Percentiles rank a stretch among this genome's conserved stretches.
Evolutionary conservation across 2,329 filamentous ascomycete genomes (phyloP).

Genomic region (Alternaria rosae): DNA sequence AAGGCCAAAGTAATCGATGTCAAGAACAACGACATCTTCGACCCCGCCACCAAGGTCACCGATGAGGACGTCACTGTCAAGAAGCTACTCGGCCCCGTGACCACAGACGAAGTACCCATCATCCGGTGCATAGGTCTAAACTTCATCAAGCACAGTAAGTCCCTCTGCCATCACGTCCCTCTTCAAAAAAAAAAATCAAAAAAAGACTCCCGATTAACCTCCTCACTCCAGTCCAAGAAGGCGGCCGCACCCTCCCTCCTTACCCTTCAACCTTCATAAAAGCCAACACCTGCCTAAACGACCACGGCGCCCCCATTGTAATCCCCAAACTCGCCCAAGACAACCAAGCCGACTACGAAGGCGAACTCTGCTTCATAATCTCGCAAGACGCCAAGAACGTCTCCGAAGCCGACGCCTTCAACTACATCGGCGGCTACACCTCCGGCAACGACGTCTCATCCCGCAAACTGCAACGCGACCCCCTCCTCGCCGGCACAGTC

Average conservation of each 20-base stretch:
- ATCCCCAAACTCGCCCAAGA: constrained; percentile 61
- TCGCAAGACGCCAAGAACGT: constrained; percentile 62
- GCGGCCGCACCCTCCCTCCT: constrained; percentile 59
- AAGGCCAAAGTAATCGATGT: constrained; percentile 60
- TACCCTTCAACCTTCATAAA: constrained; percentile 63
- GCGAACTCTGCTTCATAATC: constrained; percentile 57
- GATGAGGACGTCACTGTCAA: constrained; percentile 64
- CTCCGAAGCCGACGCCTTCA: constrained; percentile 52
- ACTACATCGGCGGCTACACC: constrained; percentile 63
- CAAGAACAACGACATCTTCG: constrained; percentile 59
- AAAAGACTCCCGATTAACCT: background rate
- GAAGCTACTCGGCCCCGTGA: constrained; percentile 61
- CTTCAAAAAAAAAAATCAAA: no score
- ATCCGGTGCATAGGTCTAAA: constrained; percentile 67
- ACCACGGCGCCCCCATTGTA: constrained; percentile 53
- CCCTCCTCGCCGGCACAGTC: constrained; percentile 58
- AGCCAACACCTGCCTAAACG: constrained; percentile 50
- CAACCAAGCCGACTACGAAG: constrained; percentile 55
- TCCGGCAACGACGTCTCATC: constrained; percentile 64
- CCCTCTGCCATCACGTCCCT: background rate
- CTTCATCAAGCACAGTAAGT: constrained; percentile 64
- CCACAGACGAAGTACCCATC: constrained; percentile 61
- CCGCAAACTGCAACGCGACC: constrained; percentile 61
- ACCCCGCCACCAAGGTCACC: constrained; percentile 59
- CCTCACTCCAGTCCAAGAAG: constrained; percentile 56